Percentiles rank a stretch among this genome's conserved stretches.
Conservation (phyloP, 2,329 filamentous ascomycete species). For the Dryadomyces quercus-mongolicae region DNA sequence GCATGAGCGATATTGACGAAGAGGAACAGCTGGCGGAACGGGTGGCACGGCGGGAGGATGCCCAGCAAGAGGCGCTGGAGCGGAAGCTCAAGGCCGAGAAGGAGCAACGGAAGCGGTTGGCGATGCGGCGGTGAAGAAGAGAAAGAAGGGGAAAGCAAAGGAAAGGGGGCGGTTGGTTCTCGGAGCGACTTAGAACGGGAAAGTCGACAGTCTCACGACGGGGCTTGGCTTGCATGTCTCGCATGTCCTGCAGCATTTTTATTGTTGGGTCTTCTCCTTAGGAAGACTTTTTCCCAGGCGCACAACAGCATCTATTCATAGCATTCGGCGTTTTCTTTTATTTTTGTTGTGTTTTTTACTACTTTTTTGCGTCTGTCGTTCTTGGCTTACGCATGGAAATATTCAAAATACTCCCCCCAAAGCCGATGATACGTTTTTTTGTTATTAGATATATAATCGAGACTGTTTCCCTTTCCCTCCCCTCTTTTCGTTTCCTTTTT, state of each 20-base stretch:
- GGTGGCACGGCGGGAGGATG: slow-evolving; percentile 55
- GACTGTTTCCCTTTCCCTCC: neutral
- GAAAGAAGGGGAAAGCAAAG: neutral
- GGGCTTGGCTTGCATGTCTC: too few relatives aligned
- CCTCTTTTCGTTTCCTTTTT: neutral
- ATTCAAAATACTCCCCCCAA: too few relatives aligned
- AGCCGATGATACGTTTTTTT: neutral
- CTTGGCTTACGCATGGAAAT: too few relatives aligned
- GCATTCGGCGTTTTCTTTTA: neutral
- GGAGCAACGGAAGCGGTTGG: slow-evolving; percentile 34
- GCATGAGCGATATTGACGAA: slow-evolving; percentile 57
- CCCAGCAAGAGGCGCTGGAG: slow-evolving; percentile 50
- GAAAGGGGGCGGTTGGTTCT: neutral
- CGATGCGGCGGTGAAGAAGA: neutral
- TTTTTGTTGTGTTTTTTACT: neutral
- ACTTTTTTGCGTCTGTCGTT: too few relatives aligned
- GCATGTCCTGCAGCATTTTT: neutral
- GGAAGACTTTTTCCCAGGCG: too few relatives aligned
- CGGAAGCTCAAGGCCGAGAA: slow-evolving; percentile 50
- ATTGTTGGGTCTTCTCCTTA: too few relatives aligned
- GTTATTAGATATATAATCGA: neutral
- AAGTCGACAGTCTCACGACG: neutral
- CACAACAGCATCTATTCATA: neutral
- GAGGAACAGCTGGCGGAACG: slow-evolving; percentile 55
- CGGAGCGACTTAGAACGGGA: neutral